Evolutionary conservation across 2,329 filamentous ascomycete genomes (phyloP), one percentile per base, ranked within the genome.

Genomic region (Trichocomaceae sp.): DNA sequence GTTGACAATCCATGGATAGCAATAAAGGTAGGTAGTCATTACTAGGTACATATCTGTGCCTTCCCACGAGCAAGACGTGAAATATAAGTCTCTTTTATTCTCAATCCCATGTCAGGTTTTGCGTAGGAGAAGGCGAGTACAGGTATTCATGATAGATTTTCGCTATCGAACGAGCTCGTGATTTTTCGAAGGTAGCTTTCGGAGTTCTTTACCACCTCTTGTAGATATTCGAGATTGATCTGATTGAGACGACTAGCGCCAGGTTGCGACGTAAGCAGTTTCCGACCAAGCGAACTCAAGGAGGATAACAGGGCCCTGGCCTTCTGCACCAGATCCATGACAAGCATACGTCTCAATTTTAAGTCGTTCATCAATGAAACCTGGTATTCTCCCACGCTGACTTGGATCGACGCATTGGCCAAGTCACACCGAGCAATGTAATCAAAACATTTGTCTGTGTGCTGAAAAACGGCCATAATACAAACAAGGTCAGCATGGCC

Each of bases 401-500:
- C 52, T 45, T 58, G 58, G 33, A 59, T 47, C 42, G 46, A 56
- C 3, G 52, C 56, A 33, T 50, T 53, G 9, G 39, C 39, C 13
- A 58, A 53, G 19, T 50, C 53, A 2, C 52, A 58, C 20, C 53
- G 57, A 3, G 58, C 52, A 48, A 59, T 59, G 47, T 55, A 58
- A 44, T 59, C 56, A 42, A 59, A 59, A 37, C 58, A 59, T 2
- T 33, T 41, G 26, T 55, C 58, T 17, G 58, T 59, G 31, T 59
- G 58, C 42, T 59, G 55, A 26, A 59, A 59, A 22, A 57, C 52
- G 20, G 58, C 54, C 56, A 59, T 58, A 9, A 59, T 59, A 44
- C 56, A 58, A 17, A 59, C 58, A 13, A 59, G 50, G 9, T 59
- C 58, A 4, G 57, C 58, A 37, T 52, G 58, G 19, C 53, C 51